A percentile compares a stretch with the other conserved stretches of the same genome.
These are phyloP conservation scores for Saturnispora quitensis DNA, from an alignment of 805 yeast species.

Conservation along the genomic window DNA sequence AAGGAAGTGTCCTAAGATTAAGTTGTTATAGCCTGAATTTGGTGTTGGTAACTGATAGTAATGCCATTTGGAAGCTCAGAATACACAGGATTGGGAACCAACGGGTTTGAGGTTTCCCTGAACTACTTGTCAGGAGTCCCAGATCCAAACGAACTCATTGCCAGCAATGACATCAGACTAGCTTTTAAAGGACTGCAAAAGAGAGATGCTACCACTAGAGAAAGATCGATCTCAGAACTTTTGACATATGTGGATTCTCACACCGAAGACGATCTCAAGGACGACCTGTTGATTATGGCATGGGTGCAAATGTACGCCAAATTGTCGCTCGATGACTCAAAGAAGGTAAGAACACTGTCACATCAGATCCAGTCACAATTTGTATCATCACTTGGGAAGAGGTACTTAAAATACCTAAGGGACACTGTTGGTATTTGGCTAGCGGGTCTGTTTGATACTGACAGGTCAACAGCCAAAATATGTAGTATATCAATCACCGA, in stretches of 20 bases:
- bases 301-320: constrained; percentile 84
- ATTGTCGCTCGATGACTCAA: constrained; percentile 61
- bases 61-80: constrained; percentile 7
- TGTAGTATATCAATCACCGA: constrained; percentile 38
- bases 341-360: constrained; percentile 48
- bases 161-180: constrained; percentile 42
- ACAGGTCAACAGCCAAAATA: constrained; percentile 45
- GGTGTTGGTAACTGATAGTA: neutral
- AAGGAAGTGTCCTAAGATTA: neutral
- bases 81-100: constrained; percentile 26
- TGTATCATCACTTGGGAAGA: constrained; percentile 43
- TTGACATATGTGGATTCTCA: constrained; percentile 25
- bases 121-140: constrained; percentile 75
- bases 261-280: constrained; percentile 25
- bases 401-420: constrained; percentile 54
- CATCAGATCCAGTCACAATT: constrained; percentile 58
- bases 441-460: constrained; percentile 63
- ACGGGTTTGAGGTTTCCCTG: constrained; percentile 48
- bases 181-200: constrained; percentile 71
- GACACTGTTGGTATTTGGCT: constrained; percentile 69
- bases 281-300: constrained; percentile 46
- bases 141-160: constrained; percentile 44
- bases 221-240: constrained; percentile 61
- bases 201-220: constrained; percentile 77
- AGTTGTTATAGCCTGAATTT: neutral